phyloP scores from a whole-genome alignment of 192 early-diverging fungal species.

The Rhizophagus prolifer region DNA sequence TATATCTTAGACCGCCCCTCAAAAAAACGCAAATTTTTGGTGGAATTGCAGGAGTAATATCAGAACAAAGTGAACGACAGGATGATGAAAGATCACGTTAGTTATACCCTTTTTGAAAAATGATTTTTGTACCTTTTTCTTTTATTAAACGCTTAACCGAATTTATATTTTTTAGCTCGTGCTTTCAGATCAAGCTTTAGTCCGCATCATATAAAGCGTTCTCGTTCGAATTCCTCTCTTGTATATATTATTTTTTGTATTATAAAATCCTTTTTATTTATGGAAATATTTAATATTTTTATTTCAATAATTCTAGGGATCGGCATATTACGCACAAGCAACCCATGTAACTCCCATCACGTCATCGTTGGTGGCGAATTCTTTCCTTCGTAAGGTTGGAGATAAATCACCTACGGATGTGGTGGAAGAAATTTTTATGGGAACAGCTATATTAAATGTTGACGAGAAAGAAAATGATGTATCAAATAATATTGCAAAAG shows the following conservation, averaged over 20 bases:
- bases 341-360: neutral
- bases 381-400: constrained; percentile 12
- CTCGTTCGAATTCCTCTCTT: constrained; percentile 13
- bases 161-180: neutral
- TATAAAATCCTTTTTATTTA: neutral
- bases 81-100: constrained; percentile 29
- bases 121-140: neutral
- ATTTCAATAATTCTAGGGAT: constrained; percentile 7
- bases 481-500: neutral
- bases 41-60: constrained; percentile 25
- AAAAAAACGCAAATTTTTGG: constrained; percentile 39
- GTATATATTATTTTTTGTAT: neutral
- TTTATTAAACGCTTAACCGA: neutral
- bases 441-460: neutral
- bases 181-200: constrained; percentile 8
- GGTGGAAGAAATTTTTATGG: constrained; percentile 27
- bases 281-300: neutral
- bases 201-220: constrained; percentile 8
- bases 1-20: constrained; percentile 35
- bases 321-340: constrained; percentile 14
- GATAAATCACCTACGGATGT: constrained; percentile 16
- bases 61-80: constrained; percentile 21
- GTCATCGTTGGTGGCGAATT: constrained; percentile 10
- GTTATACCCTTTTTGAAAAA: neutral
- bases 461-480: constrained; percentile 9